Evolutionary conservation across 2,329 filamentous ascomycete genomes (phyloP).

Genomic region (Dactylella cylindrospora): DNA sequence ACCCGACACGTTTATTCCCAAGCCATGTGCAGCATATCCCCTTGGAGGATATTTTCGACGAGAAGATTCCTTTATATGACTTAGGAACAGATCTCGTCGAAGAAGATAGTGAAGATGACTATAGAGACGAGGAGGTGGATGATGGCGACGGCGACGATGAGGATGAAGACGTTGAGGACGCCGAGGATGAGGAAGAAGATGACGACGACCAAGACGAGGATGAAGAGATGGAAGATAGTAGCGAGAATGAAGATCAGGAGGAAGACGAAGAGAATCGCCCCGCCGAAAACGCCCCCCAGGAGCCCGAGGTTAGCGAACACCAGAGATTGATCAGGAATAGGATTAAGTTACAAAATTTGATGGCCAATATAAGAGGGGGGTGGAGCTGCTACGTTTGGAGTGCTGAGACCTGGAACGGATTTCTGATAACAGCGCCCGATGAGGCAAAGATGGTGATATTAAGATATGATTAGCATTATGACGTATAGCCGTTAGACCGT

Average conservation of each 20-base stretch:
- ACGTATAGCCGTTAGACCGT: no score
- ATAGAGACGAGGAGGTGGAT: background rate
- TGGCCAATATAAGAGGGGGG: constrained; percentile 34
- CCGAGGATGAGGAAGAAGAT: constrained; percentile 10
- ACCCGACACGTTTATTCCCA: constrained; percentile 20
- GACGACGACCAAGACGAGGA: no score
- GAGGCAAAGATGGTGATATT: constrained; percentile 41
- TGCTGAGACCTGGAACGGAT: constrained; percentile 41
- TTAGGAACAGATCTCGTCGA: constrained; percentile 33
- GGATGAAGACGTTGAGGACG: background rate
- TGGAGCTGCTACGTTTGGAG: constrained; percentile 44
- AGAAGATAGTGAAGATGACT: no score
- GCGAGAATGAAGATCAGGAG: no score
- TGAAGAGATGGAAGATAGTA: no score
- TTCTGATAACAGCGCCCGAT: constrained; percentile 28
- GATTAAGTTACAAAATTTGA: constrained; percentile 30
- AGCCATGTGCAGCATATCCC: constrained; percentile 41
- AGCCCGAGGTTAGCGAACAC: no score
- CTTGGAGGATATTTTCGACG: constrained; percentile 32
- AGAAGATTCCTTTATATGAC: constrained; percentile 20
- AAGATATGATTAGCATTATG: constrained; percentile 38
- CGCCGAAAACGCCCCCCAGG: no score
- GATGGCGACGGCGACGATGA: background rate
- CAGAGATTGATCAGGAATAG: no score
- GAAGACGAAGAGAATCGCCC: no score